These are phyloP conservation scores for Fraxinus latifolia DNA, from an alignment of 305 asterid species.

Conservation along the genomic window DNA sequence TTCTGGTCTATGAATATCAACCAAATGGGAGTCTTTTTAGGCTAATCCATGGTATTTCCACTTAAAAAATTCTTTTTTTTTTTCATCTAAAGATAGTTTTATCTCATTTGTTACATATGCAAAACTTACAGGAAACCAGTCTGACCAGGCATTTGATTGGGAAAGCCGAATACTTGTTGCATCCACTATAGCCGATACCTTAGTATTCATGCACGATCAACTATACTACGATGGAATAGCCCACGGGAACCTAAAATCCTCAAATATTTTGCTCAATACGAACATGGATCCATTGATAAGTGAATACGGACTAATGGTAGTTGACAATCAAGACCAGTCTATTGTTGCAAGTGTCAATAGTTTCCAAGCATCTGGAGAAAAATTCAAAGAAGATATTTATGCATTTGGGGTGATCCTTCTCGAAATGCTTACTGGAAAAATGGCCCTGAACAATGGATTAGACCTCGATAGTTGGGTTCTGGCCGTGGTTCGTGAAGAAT, in stretches of 20 bases:
- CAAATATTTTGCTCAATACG: conserved; percentile 58
- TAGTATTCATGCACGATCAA: conserved; percentile 65
- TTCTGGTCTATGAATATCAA: conserved; percentile 69
- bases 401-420: conserved; percentile 67
- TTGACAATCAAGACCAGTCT: conserved; percentile 24
- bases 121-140: conserved; percentile 34
- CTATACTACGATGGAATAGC: conserved; percentile 48
- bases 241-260: conserved; percentile 77
- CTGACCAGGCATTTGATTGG: conserved; percentile 48
- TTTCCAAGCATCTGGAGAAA: conserved; percentile 33
- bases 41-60: conserved; percentile 43
- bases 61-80: not conserved
- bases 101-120: not conserved
- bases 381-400: conserved; percentile 49
- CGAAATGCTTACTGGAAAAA: conserved; percentile 68
- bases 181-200: conserved; percentile 44
- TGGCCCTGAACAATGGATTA: conserved; percentile 42
- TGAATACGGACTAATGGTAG: conserved; percentile 62
- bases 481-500: conserved; percentile 64
- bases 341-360: conserved; percentile 14
- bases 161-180: conserved; percentile 52
- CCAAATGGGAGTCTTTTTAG: conserved; percentile 61
- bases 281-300: conserved; percentile 61
- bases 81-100: not conserved
- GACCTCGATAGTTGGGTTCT: conserved; percentile 71